Evolutionary conservation across 805 yeast genomes (phyloP).

Genomic region (Candida anglica): DNA sequence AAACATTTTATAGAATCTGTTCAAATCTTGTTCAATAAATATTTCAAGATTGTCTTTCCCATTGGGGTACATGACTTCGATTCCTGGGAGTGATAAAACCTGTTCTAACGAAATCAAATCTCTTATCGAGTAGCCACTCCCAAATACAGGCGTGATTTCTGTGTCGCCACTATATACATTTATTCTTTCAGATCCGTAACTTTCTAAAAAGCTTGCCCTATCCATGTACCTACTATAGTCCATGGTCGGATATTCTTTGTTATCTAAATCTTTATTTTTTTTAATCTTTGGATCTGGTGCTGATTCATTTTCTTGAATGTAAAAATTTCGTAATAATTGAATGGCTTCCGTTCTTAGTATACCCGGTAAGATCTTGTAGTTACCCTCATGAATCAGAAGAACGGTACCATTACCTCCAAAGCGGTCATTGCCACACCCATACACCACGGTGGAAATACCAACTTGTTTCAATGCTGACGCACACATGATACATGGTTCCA

Average conservation of each 20-base stretch:
- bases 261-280: constrained; percentile 58
- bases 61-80: constrained; percentile 5
- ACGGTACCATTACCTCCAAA: constrained; percentile 97
- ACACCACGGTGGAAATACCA: constrained; percentile 67
- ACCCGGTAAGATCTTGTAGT: constrained; percentile 69
- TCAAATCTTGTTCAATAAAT: constrained; percentile 11
- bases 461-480: constrained; percentile 86
- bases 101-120: constrained; percentile 10
- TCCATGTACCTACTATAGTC: constrained; percentile 52
- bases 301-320: constrained; percentile 75
- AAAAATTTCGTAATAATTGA: constrained; percentile 74
- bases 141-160: constrained; percentile 23
- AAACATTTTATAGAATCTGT: constrained; percentile 19
- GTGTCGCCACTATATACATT: not conserved
- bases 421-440: constrained; percentile 92
- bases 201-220: constrained; percentile 43
- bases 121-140: constrained; percentile 16
- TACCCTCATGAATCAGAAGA: constrained; percentile 39
- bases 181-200: constrained; percentile 44
- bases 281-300: constrained; percentile 82
- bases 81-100: constrained; percentile 10
- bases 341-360: constrained; percentile 79
- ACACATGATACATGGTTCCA: constrained; percentile 98
- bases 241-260: constrained; percentile 56
- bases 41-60: constrained; percentile 5